phyloP scores from a whole-genome alignment of 176 grass and related monocot genomes.

The Ampelocalamus luodianensis region DNA sequence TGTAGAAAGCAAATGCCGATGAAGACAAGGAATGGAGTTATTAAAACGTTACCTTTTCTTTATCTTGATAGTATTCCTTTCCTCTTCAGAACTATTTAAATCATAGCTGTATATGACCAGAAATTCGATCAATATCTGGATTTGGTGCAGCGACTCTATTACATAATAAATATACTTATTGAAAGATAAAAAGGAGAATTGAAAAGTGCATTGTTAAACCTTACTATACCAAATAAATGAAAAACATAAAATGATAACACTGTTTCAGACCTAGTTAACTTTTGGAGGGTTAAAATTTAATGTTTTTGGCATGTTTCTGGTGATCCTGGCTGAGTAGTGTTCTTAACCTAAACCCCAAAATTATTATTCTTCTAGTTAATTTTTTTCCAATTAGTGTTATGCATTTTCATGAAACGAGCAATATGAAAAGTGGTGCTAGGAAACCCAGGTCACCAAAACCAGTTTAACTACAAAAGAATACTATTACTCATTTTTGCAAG shows the following conservation, averaged over 20 bases:
- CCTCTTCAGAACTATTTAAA: constrained; percentile 72
- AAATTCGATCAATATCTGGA: constrained; percentile 29
- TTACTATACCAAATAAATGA: constrained; percentile 10
- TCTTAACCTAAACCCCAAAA: background rate
- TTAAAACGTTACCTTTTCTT: constrained; percentile 69
- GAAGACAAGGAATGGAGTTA: constrained; percentile 8
- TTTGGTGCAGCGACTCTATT: constrained; percentile 17
- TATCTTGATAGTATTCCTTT: constrained; percentile 66
- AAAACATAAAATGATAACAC: background rate
- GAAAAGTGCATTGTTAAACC: background rate
- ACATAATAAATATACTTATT: constrained; percentile 12
- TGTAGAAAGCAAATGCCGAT: constrained; percentile 14
- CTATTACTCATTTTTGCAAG: constrained; percentile 17
- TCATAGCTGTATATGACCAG: constrained; percentile 72
- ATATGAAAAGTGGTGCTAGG: background rate
- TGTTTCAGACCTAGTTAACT: constrained; percentile 1
- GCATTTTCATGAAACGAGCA: constrained; percentile 5
- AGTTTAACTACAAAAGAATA: background rate
- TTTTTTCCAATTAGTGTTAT: background rate
- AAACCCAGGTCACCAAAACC: constrained; percentile 18
- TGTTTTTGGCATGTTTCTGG: constrained; percentile 9
- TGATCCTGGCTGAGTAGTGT: background rate
- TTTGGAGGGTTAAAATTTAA: background rate
- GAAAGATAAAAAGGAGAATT: background rate
- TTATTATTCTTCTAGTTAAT: background rate